Evolutionary conservation across 768 basidiomycete genomes (phyloP).

Genomic region (Hygrocybe punicea): DNA sequence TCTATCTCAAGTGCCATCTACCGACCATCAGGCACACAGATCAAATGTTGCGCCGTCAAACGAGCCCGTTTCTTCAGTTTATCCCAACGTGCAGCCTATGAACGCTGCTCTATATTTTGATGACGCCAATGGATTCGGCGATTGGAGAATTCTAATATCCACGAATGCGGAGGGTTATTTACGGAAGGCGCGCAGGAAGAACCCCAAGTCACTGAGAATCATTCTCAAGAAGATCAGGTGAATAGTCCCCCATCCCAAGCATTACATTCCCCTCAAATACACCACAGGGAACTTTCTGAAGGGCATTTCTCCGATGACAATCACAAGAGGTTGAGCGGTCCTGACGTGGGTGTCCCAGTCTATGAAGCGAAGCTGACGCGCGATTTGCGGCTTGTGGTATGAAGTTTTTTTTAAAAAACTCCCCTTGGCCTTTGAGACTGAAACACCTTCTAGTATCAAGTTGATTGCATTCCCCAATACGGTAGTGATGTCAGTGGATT

Average conservation of each 20-base stretch:
- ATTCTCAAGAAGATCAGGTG: constrained; percentile 70
- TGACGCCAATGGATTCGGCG: constrained; percentile 56
- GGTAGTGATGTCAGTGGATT: too few species aligned
- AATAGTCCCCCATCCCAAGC: constrained; percentile 10
- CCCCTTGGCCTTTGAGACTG: neutral
- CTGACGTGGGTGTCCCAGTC: constrained; percentile 49
- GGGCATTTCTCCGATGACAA: constrained; percentile 70
- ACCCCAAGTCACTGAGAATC: constrained; percentile 48
- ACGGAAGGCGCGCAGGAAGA: constrained; percentile 44
- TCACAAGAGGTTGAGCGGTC: constrained; percentile 54
- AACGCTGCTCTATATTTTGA: constrained; percentile 61
- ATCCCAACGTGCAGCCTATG: constrained; percentile 52
- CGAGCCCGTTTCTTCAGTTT: constrained; percentile 25
- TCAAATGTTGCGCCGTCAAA: neutral
- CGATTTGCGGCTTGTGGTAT: constrained; percentile 49
- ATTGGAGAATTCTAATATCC: constrained; percentile 62
- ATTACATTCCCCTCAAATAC: neutral
- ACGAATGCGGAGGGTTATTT: constrained; percentile 49
- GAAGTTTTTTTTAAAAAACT: too few species aligned
- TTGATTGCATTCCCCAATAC: constrained; percentile 43
- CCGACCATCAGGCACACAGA: too few species aligned
- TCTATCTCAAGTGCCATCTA: too few species aligned
- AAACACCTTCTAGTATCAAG: neutral
- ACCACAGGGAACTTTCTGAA: constrained; percentile 60
- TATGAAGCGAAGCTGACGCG: constrained; percentile 67